Percentiles rank a stretch among this genome's conserved stretches.
These are phyloP conservation scores for Fusarium sp. DNA, from an alignment of 2,329 filamentous ascomycete genomes.

Conservation along the genomic window DNA sequence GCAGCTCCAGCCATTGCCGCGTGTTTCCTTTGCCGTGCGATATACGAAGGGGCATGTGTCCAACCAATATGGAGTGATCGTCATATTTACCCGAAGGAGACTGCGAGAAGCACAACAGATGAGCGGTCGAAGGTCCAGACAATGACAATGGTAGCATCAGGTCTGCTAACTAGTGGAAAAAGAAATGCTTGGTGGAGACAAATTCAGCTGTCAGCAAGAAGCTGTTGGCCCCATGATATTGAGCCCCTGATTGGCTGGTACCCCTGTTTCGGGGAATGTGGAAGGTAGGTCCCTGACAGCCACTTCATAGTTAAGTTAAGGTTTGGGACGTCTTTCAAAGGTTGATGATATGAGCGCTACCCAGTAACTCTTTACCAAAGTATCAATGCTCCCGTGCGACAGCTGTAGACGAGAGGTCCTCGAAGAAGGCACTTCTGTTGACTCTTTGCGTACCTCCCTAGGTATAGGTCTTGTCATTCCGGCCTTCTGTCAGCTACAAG, in stretches of 20 bases:
- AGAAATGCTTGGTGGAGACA: constrained; percentile 33
- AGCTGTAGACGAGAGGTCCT: neutral
- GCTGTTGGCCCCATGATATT: constrained; percentile 6
- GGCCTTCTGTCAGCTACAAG: neutral
- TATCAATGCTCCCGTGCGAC: neutral
- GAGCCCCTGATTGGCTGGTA: constrained; percentile 27
- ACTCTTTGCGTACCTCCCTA: neutral
- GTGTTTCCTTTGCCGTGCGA: constrained; percentile 2
- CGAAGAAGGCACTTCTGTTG: neutral
- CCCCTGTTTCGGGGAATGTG: constrained; percentile 8
- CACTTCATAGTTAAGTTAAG: constrained; percentile 9
- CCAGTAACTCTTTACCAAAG: neutral
- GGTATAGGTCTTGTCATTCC: neutral
- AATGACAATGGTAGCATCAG: neutral
- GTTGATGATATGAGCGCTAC: neutral
- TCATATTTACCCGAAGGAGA: constrained; percentile 24
- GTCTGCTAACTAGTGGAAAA: constrained; percentile 12
- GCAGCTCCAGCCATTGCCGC: constrained; percentile 4
- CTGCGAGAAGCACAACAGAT: constrained; percentile 5
- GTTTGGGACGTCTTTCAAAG: neutral
- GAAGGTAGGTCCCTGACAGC: constrained; percentile 4
- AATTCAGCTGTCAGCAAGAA: constrained; percentile 10
- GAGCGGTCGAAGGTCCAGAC: constrained; percentile 27
- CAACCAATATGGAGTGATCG: constrained; percentile 34
- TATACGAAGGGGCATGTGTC: constrained; percentile 40